phyloP scores from a whole-genome alignment of 2,329 filamentous ascomycete genomes.

The Cercospora zeae-maydis region DNA sequence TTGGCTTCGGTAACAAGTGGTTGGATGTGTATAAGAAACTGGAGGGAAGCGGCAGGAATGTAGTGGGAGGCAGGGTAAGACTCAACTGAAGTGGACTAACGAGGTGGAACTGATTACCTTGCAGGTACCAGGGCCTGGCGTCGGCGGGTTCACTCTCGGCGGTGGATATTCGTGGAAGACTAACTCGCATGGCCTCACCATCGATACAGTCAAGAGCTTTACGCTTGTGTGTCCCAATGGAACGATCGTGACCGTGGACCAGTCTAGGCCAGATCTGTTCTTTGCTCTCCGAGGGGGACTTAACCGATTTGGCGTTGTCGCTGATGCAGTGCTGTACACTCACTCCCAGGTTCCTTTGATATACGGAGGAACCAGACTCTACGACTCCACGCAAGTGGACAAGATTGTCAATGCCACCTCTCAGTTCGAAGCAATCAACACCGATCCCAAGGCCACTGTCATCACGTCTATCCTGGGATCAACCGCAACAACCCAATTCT shows the following conservation, averaged over 20 bases:
- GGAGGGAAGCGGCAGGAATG: constrained; percentile 9
- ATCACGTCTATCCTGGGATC: constrained; percentile 4
- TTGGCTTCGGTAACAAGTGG: constrained; percentile 14
- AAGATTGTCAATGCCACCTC: constrained; percentile 6
- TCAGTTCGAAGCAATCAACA: constrained; percentile 2
- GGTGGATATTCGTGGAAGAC: constrained; percentile 16
- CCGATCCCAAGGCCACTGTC: constrained; percentile 12
- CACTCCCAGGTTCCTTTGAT: constrained; percentile 6
- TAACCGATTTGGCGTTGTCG: constrained; percentile 13
- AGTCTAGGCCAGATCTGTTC: constrained; percentile 10
- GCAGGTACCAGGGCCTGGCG: constrained; percentile 12
- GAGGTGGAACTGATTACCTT: neutral
- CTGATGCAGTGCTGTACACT: constrained; percentile 3
- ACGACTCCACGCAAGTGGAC: neutral
- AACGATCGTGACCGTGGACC: constrained; percentile 3
- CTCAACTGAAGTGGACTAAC: neutral
- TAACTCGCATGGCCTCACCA: constrained; percentile 11
- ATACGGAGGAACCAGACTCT: constrained; percentile 10
- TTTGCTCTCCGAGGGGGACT: constrained; percentile 13
- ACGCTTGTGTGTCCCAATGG: constrained; percentile 10
- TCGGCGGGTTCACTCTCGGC: constrained; percentile 16
- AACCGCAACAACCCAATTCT: constrained; percentile 8
- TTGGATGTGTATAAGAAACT: constrained; percentile 15
- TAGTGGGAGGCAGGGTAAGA: constrained; percentile 13
- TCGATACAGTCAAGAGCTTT: constrained; percentile 11